phyloP scores from a whole-genome alignment of 352 stramenopile genomes.

The Phytophthora pseudosyringae region DNA sequence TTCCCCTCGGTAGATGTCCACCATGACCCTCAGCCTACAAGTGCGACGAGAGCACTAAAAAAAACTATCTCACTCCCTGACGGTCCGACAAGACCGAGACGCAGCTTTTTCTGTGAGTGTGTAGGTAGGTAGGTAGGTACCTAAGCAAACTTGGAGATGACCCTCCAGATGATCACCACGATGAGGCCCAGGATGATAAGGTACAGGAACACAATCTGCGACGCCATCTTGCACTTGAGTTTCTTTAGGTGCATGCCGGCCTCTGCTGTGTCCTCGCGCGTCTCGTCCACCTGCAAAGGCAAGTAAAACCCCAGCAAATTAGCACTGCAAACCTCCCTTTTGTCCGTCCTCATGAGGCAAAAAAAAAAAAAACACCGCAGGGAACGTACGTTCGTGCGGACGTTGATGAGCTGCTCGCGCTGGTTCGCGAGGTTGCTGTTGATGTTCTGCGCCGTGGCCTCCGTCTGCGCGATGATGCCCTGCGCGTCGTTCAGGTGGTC shows the following conservation, averaged over 20 bases:
- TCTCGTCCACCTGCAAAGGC: conserved; percentile 58
- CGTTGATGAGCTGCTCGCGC: conserved; percentile 79
- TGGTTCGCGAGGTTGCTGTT: conserved; percentile 67
- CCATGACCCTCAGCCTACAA: no score
- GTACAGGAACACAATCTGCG: conserved; percentile 81
- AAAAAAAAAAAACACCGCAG: not conserved
- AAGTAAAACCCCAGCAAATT: conserved; percentile 5
- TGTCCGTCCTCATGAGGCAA: not conserved
- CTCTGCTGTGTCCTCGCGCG: conserved; percentile 75
- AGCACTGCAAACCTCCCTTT: not conserved
- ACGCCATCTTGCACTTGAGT: conserved; percentile 83
- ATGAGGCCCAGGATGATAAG: conserved; percentile 78
- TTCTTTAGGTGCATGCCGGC: conserved; percentile 73
- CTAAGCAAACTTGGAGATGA: conserved; percentile 71
- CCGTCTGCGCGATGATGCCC: conserved; percentile 68
- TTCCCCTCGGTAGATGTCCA: no score
- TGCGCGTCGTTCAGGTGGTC: conserved; percentile 77
- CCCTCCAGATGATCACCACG: conserved; percentile 74
- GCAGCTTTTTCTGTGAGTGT: not conserved
- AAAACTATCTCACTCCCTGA: not conserved
- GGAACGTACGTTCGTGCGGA: conserved; percentile 71
- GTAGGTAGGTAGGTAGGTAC: not conserved
- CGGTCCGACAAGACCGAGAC: not conserved
- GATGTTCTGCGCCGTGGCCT: conserved; percentile 78
- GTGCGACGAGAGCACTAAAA: no score